Evolutionary conservation across 1,284 basidiomycete species (phyloP).

Genomic region (Sanguinoderma infundibulare): DNA sequence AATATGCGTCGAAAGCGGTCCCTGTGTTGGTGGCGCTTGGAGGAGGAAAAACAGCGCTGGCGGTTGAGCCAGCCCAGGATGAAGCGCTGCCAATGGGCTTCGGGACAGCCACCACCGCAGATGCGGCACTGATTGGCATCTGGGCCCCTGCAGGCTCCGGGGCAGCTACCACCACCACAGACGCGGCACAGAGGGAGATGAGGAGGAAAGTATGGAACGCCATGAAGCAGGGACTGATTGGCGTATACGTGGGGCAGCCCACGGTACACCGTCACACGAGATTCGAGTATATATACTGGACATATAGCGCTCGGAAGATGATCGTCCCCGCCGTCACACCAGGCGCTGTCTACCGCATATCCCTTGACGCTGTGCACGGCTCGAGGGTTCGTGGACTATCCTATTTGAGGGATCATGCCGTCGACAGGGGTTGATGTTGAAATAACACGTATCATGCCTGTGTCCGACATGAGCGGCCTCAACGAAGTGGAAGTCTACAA

Average conservation of each 20-base stretch:
- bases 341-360: too few relatives aligned
- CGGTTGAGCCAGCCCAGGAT: slow-evolving; percentile 33
- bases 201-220: background rate
- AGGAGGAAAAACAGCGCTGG: slow-evolving; percentile 34
- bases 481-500: too few relatives aligned
- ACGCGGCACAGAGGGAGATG: background rate
- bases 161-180: background rate
- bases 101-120: background rate
- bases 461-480: too few relatives aligned
- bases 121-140: too few relatives aligned
- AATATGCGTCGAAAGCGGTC: slow-evolving; percentile 30
- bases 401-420: too few relatives aligned
- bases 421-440: too few relatives aligned
- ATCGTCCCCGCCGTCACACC: background rate
- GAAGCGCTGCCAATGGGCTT: slow-evolving; percentile 19
- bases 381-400: too few relatives aligned
- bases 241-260: background rate
- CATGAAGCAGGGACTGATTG: background rate
- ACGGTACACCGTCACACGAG: background rate
- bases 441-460: too few relatives aligned
- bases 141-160: too few relatives aligned
- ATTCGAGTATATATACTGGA: background rate
- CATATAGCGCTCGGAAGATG: background rate
- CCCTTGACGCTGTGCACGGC: too few relatives aligned
- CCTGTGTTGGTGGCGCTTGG: slow-evolving; percentile 25